Conservation (phyloP, 163 green algal genomes). For the Scenedesmus sp. region DNA sequence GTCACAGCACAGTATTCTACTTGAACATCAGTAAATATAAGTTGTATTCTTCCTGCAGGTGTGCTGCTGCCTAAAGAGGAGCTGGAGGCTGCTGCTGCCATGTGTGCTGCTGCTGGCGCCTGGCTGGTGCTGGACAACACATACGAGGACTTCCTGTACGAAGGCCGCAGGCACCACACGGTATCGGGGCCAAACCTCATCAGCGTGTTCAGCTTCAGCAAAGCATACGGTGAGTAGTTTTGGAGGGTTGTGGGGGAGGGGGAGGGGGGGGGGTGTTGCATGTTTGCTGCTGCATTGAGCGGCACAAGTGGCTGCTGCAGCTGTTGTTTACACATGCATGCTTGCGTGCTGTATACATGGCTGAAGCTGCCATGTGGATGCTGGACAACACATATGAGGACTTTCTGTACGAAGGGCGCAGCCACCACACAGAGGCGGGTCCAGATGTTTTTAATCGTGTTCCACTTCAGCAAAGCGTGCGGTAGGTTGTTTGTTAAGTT, state of each 20-base stretch:
- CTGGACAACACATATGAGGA: no score
- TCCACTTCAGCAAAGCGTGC: no score
- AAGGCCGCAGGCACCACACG: constrained; percentile 77
- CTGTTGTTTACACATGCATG: no score
- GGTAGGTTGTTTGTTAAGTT: no score
- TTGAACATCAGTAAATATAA: no score
- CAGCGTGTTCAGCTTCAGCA: constrained; percentile 95
- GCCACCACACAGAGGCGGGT: no score
- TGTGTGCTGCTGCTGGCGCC: constrained; percentile 54
- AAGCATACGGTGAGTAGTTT: constrained; percentile 63
- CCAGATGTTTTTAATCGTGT: no score
- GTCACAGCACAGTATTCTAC: no score
- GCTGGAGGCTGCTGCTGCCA: constrained; percentile 67
- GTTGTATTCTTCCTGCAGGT: constrained; percentile 63
- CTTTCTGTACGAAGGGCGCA: background rate
- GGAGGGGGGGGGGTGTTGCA: background rate
- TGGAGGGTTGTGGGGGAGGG: background rate
- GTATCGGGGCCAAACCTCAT: constrained; percentile 84
- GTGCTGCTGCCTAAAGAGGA: constrained; percentile 78
- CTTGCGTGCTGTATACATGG: no score
- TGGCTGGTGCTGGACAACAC: constrained; percentile 80
- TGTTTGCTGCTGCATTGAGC: background rate
- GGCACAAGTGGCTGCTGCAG: no score
- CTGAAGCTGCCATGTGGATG: no score
- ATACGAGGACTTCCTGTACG: constrained; percentile 87